Evolutionary conservation across 2,329 filamentous ascomycete species (phyloP), one percentile per base, ranked within the genome.

Genomic region (Rutstroemia sp.): DNA sequence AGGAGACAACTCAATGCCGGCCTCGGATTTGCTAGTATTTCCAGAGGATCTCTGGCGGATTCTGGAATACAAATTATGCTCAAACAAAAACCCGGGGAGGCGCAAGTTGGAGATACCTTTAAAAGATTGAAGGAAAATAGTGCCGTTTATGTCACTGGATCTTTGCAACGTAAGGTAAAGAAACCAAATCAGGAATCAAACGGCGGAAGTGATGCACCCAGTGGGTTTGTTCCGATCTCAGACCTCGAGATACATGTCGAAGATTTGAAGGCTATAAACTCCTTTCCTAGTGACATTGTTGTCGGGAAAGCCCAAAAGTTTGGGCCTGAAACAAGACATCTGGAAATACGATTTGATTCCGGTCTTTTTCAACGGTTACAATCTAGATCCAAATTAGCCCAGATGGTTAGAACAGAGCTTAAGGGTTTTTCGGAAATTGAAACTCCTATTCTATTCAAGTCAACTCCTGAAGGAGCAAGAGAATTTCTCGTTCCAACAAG

Each of bases 371-470:
- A 86, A 1, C 82, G 91, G 4, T 77, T 99, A 2, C 70, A 75
- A 1, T 86, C 92, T 61, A 82, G 95, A 44, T 86, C 76, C 76
- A 57, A 72, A 77, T 34, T 82, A 76, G 60, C 76, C 78, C 47
- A 67, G 76, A 8, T 76, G 79, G 55, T 74, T 91, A 34, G 74
- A 45, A 8, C 39, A 30, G 19, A 58, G 10, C 49, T 66, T 30
- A 12, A 39, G 27, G 59, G 61, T 16, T 70, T 69, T 40, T 58
- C 63, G 23, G 68, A 97, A 63, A 81, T 97, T 34, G 94, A 99
- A 70, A 99, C 94, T 0, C 94, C 94, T 0, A 75, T 96, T 4
- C 78, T 99, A 0, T 99, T 99, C 80, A 99, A 97, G 71, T 96
- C 94, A 0, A 99, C 94, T 0, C 90, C 94, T 0, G 94, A 99